phyloP scores from a whole-genome alignment of 2,329 filamentous ascomycete species.

The Alternaria gansuensis region DNA sequence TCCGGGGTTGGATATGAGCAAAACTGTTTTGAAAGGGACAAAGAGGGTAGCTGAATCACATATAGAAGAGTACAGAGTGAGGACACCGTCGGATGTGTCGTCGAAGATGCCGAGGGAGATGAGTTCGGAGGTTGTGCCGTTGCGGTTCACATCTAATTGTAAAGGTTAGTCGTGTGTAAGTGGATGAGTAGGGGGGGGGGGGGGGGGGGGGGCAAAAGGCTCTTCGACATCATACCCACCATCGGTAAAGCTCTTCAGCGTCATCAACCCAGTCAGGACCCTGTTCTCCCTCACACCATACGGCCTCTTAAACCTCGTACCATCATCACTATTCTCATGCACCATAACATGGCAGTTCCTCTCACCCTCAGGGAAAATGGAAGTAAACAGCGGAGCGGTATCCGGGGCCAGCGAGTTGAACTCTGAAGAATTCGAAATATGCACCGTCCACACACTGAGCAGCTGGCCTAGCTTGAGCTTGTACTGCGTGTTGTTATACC shows the following conservation, averaged over 20 bases:
- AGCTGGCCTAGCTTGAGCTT: slow-evolving; percentile 62
- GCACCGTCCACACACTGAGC: slow-evolving; percentile 66
- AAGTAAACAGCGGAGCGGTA: slow-evolving; percentile 61
- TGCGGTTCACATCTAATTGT: slow-evolving; percentile 58
- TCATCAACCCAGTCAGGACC: slow-evolving; percentile 63
- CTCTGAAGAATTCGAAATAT: slow-evolving; percentile 60
- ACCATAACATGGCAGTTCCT: slow-evolving; percentile 64
- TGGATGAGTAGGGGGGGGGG: no score
- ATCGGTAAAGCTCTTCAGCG: slow-evolving; percentile 63
- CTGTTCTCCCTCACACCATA: slow-evolving; percentile 53
- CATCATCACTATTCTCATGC: slow-evolving; percentile 59
- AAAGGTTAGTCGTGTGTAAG: not conserved
- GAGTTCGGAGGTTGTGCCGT: slow-evolving; percentile 56
- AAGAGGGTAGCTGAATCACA: slow-evolving; percentile 58
- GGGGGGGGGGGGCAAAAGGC: no score
- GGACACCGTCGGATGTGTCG: slow-evolving; percentile 62
- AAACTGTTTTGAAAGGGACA: slow-evolving; percentile 59
- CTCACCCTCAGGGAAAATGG: slow-evolving; percentile 67
- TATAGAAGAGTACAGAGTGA: slow-evolving; percentile 66
- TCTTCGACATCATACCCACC: slow-evolving; percentile 64
- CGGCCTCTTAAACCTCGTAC: slow-evolving; percentile 58
- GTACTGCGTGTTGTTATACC: slow-evolving; percentile 57
- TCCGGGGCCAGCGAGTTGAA: slow-evolving; percentile 53
- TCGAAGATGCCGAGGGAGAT: slow-evolving; percentile 65
- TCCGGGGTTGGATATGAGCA: slow-evolving; percentile 61